Evolutionary conservation across 495 filamentous ascomycete species (phyloP).

Genomic region (Lepidopterella palustris): DNA sequence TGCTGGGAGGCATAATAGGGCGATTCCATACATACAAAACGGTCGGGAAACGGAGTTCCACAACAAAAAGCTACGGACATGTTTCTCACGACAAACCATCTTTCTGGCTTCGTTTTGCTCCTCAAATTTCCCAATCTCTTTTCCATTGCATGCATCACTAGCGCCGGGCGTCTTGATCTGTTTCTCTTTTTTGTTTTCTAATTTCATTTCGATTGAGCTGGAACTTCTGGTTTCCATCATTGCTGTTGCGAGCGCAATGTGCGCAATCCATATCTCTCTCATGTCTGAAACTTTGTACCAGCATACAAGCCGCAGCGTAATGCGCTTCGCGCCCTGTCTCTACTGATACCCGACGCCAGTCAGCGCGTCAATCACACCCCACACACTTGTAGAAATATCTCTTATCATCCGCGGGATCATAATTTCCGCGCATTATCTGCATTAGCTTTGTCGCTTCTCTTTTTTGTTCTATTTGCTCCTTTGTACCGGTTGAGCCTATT

Average conservation of each 20-base stretch:
- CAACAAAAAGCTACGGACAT: constrained; percentile 8
- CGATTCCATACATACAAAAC: background rate
- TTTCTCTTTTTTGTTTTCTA: background rate
- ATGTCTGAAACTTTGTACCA: background rate
- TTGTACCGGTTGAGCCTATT: too few relatives aligned
- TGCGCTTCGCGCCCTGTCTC: constrained; percentile 23
- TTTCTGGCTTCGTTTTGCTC: constrained; percentile 1
- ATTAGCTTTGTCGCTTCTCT: too few relatives aligned
- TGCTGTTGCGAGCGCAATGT: background rate
- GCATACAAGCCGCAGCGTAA: background rate
- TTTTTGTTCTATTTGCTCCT: too few relatives aligned
- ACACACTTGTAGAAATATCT: background rate
- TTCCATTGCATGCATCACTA: constrained; percentile 25
- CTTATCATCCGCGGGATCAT: too few relatives aligned
- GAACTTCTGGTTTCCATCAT: background rate
- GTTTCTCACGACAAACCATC: constrained; percentile 1
- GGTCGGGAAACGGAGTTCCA: background rate
- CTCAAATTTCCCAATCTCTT: constrained; percentile 8
- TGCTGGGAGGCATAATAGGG: background rate
- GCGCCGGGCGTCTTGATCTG: constrained; percentile 18
- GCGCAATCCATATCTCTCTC: background rate
- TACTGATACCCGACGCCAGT: constrained; percentile 27
- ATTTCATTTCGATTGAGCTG: background rate
- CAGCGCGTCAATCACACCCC: background rate
- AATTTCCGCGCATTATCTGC: too few relatives aligned